These are phyloP conservation scores for Xenosphaeropsis pyriputrescens DNA, from an alignment of 2,329 filamentous ascomycete genomes.

Conservation along the genomic window DNA sequence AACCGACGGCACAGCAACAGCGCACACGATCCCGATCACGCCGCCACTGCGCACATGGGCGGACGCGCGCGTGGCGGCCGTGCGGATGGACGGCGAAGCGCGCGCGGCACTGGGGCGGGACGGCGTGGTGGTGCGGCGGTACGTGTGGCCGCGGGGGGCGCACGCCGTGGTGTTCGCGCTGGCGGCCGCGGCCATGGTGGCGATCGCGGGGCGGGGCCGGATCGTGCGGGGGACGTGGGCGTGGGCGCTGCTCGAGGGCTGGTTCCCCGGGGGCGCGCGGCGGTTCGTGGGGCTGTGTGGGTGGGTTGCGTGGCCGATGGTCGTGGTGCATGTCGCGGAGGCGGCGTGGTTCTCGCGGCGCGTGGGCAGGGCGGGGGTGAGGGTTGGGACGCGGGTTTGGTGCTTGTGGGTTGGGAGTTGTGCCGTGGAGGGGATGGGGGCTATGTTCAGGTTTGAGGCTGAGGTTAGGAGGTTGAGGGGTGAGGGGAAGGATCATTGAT, in stretches of 20 bases:
- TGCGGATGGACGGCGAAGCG: slow-evolving; percentile 54
- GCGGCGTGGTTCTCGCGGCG: slow-evolving; percentile 32
- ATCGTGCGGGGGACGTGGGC: no score
- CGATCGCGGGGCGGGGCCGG: slow-evolving; percentile 23
- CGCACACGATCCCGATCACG: slow-evolving; percentile 42
- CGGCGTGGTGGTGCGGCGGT: slow-evolving; percentile 37
- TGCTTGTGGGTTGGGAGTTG: slow-evolving; percentile 35
- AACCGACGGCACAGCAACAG: slow-evolving; percentile 28
- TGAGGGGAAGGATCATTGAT: not conserved
- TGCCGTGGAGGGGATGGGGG: slow-evolving; percentile 37
- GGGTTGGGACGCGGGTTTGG: slow-evolving; percentile 29
- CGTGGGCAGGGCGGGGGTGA: slow-evolving; percentile 31
- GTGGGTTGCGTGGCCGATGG: slow-evolving; percentile 39
- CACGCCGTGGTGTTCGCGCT: not conserved
- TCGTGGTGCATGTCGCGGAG: slow-evolving; percentile 54
- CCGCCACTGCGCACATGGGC: slow-evolving; percentile 55
- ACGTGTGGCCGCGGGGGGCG: slow-evolving; percentile 22
- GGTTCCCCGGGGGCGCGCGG: slow-evolving; percentile 40
- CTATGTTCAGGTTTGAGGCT: not conserved
- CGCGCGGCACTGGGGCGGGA: slow-evolving; percentile 45
- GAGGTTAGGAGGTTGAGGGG: not conserved
- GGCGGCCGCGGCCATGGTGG: slow-evolving; percentile 18
- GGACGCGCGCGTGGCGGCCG: slow-evolving; percentile 55
- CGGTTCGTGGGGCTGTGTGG: slow-evolving; percentile 45
- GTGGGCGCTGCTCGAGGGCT: slow-evolving; percentile 5